Percentiles rank a stretch among this genome's conserved stretches.
Evolutionary conservation across 225 moss, liverwort and hornwort species (phyloP).

Genomic region (Asterella californica): DNA sequence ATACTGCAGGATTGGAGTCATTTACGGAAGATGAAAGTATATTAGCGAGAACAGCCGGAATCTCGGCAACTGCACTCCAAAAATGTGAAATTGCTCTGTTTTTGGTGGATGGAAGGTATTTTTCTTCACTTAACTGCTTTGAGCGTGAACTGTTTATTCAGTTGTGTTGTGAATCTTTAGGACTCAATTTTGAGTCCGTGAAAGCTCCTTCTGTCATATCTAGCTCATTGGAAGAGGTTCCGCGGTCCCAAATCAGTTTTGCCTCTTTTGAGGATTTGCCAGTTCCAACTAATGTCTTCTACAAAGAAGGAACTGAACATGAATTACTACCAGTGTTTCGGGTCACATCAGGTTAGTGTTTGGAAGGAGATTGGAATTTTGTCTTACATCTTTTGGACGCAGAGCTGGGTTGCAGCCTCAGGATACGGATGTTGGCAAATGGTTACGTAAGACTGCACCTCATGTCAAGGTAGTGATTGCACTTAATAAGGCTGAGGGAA

Average conservation of each 20-base stretch:
- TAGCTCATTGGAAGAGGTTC: no score
- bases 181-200: not conserved
- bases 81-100: slow-evolving; percentile 92
- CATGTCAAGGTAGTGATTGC: slow-evolving; percentile 80
- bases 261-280: not conserved
- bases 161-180: not conserved
- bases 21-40: slow-evolving; percentile 60
- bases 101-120: slow-evolving; percentile 88
- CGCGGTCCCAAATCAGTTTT: not conserved
- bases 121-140: not conserved
- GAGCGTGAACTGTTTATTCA: not conserved
- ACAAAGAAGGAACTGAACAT: not conserved
- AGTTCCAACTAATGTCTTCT: not conserved
- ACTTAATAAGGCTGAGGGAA: slow-evolving; percentile 92
- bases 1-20: slow-evolving; percentile 86
- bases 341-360: not conserved
- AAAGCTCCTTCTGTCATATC: no score
- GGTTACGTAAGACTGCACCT: slow-evolving; percentile 88
- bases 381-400: not conserved
- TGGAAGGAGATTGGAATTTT: not conserved
- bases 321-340: not conserved
- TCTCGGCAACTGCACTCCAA: slow-evolving; percentile 65
- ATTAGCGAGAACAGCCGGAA: slow-evolving; percentile 80
- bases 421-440: slow-evolving; percentile 89
- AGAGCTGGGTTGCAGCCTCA: slow-evolving; percentile 89